Evolutionary conservation across 148 eudicot species (phyloP), one percentile per base, ranked within the genome.

Genomic region (Rhododendron henanense): DNA sequence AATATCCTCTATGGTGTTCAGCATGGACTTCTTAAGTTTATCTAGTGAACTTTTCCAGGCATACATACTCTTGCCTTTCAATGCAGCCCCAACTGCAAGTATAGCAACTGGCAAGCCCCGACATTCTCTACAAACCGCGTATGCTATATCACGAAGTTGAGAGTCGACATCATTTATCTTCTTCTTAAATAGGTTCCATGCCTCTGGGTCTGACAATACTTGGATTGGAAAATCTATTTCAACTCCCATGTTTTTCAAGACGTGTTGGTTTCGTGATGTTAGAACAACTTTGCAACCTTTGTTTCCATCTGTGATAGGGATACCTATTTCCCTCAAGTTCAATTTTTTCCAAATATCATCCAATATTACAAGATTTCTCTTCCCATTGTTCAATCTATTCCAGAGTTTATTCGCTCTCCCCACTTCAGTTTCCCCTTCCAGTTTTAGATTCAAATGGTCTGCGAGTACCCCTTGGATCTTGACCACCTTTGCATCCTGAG

Each of bases 301-400:
- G 1, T 63, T 63, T 63, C 31, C 71, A 2, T 63, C 71, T 2
- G 11, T n/a, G 28, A 63, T n/a, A 9, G 31, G 71, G n/a, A 63
- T 63, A 63, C 71, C 31, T 2, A 63, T 63, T 8, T n/a, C 13
- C 31, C n/a, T n/a, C 31, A 63, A 63, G 13, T 21, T 1, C 2
- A 59, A 18, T 55, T 83, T 2, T 16, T 71, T 2, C 90, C 90
- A 88, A 53, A 71, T 37, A 55, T 88, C 90, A 79, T 85, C 88
- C 11, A 87, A 21, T 59, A 87, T 83, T 37, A 87, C 75, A 1
- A 87, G 83, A 59, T n/a, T 44, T n/a, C 21, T 61, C 23, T 35
- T 83, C 21, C 35, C 71, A 15, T 63, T 83, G 1, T 25, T 44
- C 47, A 87, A 63, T 59, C 88, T 87, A 4, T 21, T 47, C n/a